These are phyloP conservation scores for Penicillium corylophilum DNA, from an alignment of 2,329 filamentous ascomycete species.

Conservation along the genomic window DNA sequence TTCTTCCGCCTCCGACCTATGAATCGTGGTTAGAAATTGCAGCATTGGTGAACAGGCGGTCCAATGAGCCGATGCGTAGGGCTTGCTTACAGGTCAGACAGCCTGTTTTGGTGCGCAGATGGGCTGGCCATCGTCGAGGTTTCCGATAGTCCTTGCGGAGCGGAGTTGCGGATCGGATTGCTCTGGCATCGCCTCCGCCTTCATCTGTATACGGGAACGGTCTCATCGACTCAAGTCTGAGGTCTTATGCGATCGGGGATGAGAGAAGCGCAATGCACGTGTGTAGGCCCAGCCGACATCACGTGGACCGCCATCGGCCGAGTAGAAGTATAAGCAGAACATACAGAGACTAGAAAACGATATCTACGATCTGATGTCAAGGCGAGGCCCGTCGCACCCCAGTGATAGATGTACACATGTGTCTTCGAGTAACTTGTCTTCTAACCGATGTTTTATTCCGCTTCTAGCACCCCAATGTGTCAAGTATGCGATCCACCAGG, in stretches of 20 bases:
- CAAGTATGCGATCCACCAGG: no score
- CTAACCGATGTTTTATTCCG: no score
- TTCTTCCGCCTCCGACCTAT: slow-evolving; percentile 25
- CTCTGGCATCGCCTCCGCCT: neutral
- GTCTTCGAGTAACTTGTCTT: no score
- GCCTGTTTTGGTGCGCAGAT: slow-evolving; percentile 29
- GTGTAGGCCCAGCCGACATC: neutral
- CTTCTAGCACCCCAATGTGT: no score
- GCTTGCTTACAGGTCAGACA: slow-evolving; percentile 27
- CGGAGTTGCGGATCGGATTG: neutral
- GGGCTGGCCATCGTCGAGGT: slow-evolving; percentile 24
- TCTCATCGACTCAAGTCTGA: neutral
- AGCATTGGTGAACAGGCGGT: neutral
- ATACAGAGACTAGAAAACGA: no score
- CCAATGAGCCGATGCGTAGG: neutral
- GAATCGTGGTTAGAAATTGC: neutral
- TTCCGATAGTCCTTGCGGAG: slow-evolving; percentile 10
- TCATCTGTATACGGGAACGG: neutral
- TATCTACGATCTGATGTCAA: no score
- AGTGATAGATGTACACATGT: no score
- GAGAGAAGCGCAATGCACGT: neutral
- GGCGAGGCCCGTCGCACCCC: no score
- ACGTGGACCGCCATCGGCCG: neutral
- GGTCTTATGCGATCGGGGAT: neutral
- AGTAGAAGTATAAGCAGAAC: neutral